Evolutionary conservation across 2,329 filamentous ascomycete genomes (phyloP), one percentile per base, ranked within the genome.

Genomic region (Fusarium abutilonis): DNA sequence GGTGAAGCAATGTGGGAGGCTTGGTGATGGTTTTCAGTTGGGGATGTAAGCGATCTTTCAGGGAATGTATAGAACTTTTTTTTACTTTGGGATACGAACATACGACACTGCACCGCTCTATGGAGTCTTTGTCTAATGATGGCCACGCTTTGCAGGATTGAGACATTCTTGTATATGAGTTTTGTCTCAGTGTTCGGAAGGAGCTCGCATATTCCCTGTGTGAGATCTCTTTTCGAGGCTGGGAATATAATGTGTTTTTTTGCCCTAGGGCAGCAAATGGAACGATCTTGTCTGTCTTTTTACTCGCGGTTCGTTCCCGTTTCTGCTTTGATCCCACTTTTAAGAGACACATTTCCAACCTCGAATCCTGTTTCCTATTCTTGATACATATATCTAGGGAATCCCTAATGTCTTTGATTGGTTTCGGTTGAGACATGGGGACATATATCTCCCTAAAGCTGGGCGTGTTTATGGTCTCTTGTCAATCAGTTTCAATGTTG

Each of bases 401-500:
- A 19, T 9, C 10, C 28, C 31, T 21, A 40, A 40, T 15, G 41
- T 42, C 51, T 45, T 47, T 14, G 38, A 54, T 39, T 35, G 43
- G 45, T 62, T 50, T 13, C 45, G 14, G 26, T 41, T 11, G 23
- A 17, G 51, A 35, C 21, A 40, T 23, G 45, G 28, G 41, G n/a
- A 39, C 14, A 52, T 28, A 46, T 41, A 54, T 47, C 49, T 43
- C 50, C 39, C 52, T 42, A 44, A 48, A 59, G 73, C 59, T 57
- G 72, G 75, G 52, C 70, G 74, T 71, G 74, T 78, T 78, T 76
- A 77, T 77, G 74, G 74, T 69, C 64, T 75, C 70, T 67, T 65
- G 70, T 71, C 58, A 73, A 72, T 39, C 38, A 49, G 41, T 14
- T 52, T 51, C 63, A 64, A 49, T 70, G 67, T 64, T 66, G 58